A percentile compares a stretch with the other conserved stretches of the same genome.
These are phyloP conservation scores for Trebouxiophyceae sp. DNA, from an alignment of 163 green algal genomes.

Conservation along the genomic window DNA sequence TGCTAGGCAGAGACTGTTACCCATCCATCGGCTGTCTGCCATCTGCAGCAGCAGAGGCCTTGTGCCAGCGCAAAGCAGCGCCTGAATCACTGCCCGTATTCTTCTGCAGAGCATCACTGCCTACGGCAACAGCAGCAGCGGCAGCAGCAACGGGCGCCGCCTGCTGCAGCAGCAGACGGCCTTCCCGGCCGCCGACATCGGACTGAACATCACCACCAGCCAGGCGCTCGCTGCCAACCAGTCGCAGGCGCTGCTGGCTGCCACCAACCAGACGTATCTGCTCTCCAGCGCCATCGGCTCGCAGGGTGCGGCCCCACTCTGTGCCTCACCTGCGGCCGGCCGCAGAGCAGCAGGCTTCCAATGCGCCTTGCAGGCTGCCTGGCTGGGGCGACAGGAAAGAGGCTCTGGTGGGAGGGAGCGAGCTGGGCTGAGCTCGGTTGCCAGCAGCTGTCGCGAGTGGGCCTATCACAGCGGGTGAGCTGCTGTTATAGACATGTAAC, in stretches of 20 bases:
- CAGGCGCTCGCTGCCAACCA: not conserved
- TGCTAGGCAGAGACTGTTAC: not conserved
- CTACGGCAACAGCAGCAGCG: not conserved
- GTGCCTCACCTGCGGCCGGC: too few relatives aligned
- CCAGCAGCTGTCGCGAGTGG: not conserved
- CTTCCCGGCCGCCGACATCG: not conserved
- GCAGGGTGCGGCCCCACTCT: not conserved
- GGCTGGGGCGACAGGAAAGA: too few relatives aligned
- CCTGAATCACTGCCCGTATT: not conserved
- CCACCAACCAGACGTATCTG: not conserved
- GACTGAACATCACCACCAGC: slow-evolving; percentile 1
- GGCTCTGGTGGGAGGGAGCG: not conserved
- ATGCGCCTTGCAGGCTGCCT: too few relatives aligned
- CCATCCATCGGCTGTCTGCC: not conserved
- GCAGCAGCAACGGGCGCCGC: not conserved
- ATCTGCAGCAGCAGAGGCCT: not conserved
- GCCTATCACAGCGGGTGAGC: not conserved
- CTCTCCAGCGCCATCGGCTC: not conserved
- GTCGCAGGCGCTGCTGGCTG: not conserved
- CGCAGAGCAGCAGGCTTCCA: not conserved
- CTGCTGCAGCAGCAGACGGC: not conserved
- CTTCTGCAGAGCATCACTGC: not conserved
- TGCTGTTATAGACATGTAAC: not conserved
- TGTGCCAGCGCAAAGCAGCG: not conserved
- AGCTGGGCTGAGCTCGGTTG: not conserved